Evolutionary conservation across 2,329 filamentous ascomycete genomes (phyloP), one percentile per base, ranked within the genome.

Genomic region (Colletotrichum higginsianum): DNA sequence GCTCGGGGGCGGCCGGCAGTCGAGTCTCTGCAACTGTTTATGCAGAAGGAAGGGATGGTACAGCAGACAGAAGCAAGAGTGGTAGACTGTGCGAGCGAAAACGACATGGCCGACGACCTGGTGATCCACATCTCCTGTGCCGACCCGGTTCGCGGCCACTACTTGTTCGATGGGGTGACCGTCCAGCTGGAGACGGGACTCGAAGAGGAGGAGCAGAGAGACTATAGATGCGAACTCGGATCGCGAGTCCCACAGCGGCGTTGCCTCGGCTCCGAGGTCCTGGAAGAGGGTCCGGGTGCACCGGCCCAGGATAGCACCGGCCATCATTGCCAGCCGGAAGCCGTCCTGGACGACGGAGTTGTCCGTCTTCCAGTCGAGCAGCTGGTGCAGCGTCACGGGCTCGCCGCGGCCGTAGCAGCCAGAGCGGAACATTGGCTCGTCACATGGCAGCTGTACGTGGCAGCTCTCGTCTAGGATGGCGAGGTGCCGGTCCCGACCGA

Each of bases 381-480:
- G 49, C 49, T 18, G n/a, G 26, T 26, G 49, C 6, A 52, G 21
- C 49, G 49, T 52, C 4, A 52, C 49, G 21, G 21, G 21, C 12
- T 52, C 30, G 30, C 30, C 7, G 30, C 30, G 49, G 21, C 49
- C 49, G 16, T 18, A 52, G 13, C 49, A 21, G 12, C 49, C 49
- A 52, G 49, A 30, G 26, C 23, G 49, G 9, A 52, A 52, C 6
- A 23, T 52, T 12, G 26, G 46, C 26, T 76, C 71, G 38, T 76
- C 72, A 52, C 75, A 76, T 4, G 80, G 80, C 16, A 83, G 73
- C 40, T 77, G 77, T 1, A 82, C 65, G 13, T 74, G 75, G 71
- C 80, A 82, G 49, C 80, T 76, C 5, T 76, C 76, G 56, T 82
- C 80, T 1, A 76, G 72, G 46, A 83, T 76, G 5, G 79, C 78